A percentile compares a stretch with the other conserved stretches of the same genome.
phyloP scores from a whole-genome alignment of 257 asterid species.

The Orobanche coerulescens region DNA sequence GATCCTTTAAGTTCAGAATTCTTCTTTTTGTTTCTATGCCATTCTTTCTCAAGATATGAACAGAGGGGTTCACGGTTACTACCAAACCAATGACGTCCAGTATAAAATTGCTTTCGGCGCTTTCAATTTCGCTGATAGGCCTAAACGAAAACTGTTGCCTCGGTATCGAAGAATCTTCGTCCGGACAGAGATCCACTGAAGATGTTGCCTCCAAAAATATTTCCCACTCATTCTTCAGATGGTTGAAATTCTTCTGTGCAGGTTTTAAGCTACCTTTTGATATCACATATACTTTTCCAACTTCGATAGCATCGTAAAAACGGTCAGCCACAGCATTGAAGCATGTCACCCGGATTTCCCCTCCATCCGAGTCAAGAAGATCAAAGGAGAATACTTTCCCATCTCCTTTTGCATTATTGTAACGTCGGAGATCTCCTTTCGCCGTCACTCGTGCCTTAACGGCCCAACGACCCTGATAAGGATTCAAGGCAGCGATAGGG shows the following conservation, averaged over 20 bases:
- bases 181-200: constrained; percentile 65
- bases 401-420: constrained; percentile 93
- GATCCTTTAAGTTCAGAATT: constrained; percentile 73
- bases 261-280: constrained; percentile 91
- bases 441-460: constrained; percentile 97
- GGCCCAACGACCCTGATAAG: constrained; percentile 99
- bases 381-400: constrained; percentile 95
- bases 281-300: constrained; percentile 78
- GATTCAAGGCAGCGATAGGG: constrained; percentile 88
- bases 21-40: constrained; percentile 97
- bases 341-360: constrained; percentile 91
- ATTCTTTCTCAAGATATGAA: constrained; percentile 85
- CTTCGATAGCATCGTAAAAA: constrained; percentile 61
- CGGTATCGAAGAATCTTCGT: constrained; percentile 84
- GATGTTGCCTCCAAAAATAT: constrained; percentile 70
- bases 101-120: constrained; percentile 68
- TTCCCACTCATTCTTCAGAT: constrained; percentile 95
- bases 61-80: constrained; percentile 70
- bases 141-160: constrained; percentile 76
- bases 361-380: constrained; percentile 92
- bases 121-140: constrained; percentile 69
- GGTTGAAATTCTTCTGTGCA: constrained; percentile 93
- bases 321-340: constrained; percentile 86
- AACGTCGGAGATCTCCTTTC: constrained; percentile 80
- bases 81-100: constrained; percentile 84